A percentile compares a stretch with the other conserved stretches of the same genome.
Evolutionary conservation across 1,284 basidiomycete species (phyloP).

Genomic region (Rhodotorula mucilaginosa): DNA sequence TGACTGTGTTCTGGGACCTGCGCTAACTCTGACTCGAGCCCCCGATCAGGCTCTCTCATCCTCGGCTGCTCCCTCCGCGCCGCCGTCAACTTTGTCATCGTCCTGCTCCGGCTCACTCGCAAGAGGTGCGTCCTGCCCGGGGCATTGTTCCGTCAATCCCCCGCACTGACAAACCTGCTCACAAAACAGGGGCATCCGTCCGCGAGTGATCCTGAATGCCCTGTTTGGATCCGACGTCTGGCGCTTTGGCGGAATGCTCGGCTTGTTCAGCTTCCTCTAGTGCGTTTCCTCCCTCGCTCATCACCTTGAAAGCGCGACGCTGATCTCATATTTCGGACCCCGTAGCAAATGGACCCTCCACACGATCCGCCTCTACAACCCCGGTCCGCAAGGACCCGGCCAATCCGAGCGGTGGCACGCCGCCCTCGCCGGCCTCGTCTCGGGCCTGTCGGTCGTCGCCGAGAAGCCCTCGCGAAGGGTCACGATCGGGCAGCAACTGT

Average conservation of each 20-base stretch:
- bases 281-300: not conserved
- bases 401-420: slow-evolving; percentile 73
- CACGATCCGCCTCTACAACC: slow-evolving; percentile 68
- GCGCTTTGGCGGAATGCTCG: slow-evolving; percentile 81
- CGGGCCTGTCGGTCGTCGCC: slow-evolving; percentile 73
- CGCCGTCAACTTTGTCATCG: slow-evolving; percentile 72
- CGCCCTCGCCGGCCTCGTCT: slow-evolving; percentile 76
- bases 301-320: not conserved
- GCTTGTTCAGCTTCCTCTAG: slow-evolving; percentile 52
- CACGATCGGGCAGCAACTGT: slow-evolving; percentile 84
- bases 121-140: slow-evolving; percentile 58
- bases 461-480: slow-evolving; percentile 69
- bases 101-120: slow-evolving; percentile 65
- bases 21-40: too few species aligned
- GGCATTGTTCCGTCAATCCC: not conserved
- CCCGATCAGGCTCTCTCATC: slow-evolving; percentile 64
- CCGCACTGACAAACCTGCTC: not conserved
- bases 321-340: not conserved
- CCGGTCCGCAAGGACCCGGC: slow-evolving; percentile 58
- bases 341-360: slow-evolving; percentile 74
- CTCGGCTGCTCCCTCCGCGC: slow-evolving; percentile 76
- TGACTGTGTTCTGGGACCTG: too few species aligned
- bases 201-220: slow-evolving; percentile 67
- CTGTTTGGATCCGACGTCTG: slow-evolving; percentile 75
- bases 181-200: slow-evolving; percentile 54